Evolutionary conservation across 2,329 filamentous ascomycete species (phyloP), one percentile per base, ranked within the genome.

Genomic region (Verruconis gallopava): DNA sequence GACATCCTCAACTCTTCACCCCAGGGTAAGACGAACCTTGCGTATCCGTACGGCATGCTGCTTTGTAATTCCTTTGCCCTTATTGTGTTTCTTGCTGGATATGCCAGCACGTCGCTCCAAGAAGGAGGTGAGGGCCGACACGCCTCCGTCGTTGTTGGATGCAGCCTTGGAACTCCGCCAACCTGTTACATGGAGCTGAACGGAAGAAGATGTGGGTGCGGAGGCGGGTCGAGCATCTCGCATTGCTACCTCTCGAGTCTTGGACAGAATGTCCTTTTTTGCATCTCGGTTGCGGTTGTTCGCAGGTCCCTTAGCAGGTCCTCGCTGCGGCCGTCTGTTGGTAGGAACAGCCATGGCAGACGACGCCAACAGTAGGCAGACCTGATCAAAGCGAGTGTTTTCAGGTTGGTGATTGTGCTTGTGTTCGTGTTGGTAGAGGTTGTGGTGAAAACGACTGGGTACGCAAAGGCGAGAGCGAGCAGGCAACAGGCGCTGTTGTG

Each of bases 101-200:
- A 42, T 35, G 5, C 12, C 28, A 4, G 21, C 42, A 5, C 25
- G 21, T 14, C 33, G 30, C 18, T 44, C 42, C 17, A 44, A 18
- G 17, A 41, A 44, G 19, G 22, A 21, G 37, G 5, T 42, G 15
- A 44, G 15, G 15, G 40, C 25, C 9, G 14, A 17, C 17, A 43
- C 25, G 6, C 37, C 37, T 5, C 21, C 28, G 19, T 41, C 37
- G 14, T 25, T 25, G 9, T 43, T 41, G 5, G 37, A 13, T 17
- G 41, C 3, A 21, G 12, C 21, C 15, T 40, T 40, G 3, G 4
- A 36, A 12, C 21, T 34, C 17, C 15, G 41, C 42, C 42, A 44
- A 12, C 37, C 37, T 15, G 39, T 44, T 15, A 44, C 47, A 51
- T 14, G 37, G 45, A 14, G 46, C 40, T 22, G 46, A 37, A 34